Evolutionary conservation across 371 early-diverging fungal species (phyloP).

Genomic region (Batrachochytrium dendrobatidis): DNA sequence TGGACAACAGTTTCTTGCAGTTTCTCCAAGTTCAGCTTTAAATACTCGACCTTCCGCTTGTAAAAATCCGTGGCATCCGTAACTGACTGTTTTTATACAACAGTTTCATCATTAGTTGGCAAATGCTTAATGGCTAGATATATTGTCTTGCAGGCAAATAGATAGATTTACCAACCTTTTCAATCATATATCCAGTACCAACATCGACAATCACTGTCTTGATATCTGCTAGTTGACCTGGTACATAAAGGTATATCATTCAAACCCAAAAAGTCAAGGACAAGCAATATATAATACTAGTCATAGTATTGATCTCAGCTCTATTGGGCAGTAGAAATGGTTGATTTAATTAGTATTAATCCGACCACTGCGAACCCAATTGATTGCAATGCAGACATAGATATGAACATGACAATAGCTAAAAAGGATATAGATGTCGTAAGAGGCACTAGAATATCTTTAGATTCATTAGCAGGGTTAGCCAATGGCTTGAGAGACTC

Average conservation of each 20-base stretch:
- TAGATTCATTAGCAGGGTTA: conserved; percentile 35
- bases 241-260: conserved; percentile 74
- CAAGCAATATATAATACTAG: no score
- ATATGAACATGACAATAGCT: not conserved
- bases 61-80: conserved; percentile 72
- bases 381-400: not conserved
- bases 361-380: conserved; percentile 5
- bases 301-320: no score
- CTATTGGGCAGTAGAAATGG: no score
- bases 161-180: conserved; percentile 56
- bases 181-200: conserved; percentile 92
- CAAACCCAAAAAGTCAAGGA: not conserved
- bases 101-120: not conserved
- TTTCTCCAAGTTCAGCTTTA: conserved; percentile 63
- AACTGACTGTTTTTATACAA: conserved; percentile 40
- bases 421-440: conserved; percentile 36
- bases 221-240: conserved; percentile 72
- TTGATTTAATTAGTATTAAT: no score
- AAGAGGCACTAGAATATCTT: conserved; percentile 68
- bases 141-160: not conserved
- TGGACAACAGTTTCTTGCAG: conserved; percentile 68
- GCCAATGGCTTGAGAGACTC: conserved; percentile 48
- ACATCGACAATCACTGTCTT: conserved; percentile 89
- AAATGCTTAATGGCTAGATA: conserved; percentile 6
- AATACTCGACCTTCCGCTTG: conserved; percentile 62